Base-by-base conservation (phyloP, 495 filamentous ascomycete species). In the Trypethelium eluteriae region DNA sequence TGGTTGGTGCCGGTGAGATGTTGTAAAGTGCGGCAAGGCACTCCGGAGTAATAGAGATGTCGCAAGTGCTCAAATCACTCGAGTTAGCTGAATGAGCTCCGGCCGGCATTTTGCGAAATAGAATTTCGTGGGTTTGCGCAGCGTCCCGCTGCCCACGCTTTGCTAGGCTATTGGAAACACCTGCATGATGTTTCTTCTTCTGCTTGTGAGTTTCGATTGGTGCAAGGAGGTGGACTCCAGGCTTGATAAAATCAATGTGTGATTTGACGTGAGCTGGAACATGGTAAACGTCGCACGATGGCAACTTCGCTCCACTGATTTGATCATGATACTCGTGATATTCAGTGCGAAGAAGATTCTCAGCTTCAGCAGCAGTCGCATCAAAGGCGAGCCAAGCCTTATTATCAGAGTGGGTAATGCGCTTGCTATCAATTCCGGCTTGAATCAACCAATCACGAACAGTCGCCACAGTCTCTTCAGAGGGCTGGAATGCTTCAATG, bases 241-340 rank as follows among this genome's bases (percentile, higher is more conserved):
- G 67, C 14, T 47, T 66, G n/a, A 69, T 66, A 38, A 67, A 69
- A 47, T 69, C 67, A 39, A 69, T 49, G 41, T 69, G 63, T 25
- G 50, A 18, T 4, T 14, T 11, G 11, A 69, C 36, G 12, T 69
- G 36, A 11, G 61, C 12, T 16, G 67, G 67, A 16, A 69, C 18
- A 39, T 69, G 64, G 38, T 69, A 69, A 5, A 64, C 38, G 39
- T 67, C 59, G 34, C 66, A 67, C 32, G 66, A 50, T 34, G 7
- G 36, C 7, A 4, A 64, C 3, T 3, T 46, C 34, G 9, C 59
- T 62, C 32, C 25, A 25, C 38, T 49, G 3, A n/a, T 18, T 16
- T n/a, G 2, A 38, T 67, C 62, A 11, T 65, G 41, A 38, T 32
- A 65, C 9, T 34, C 39, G 35, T 67, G 25, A 50, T 67, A 67